phyloP scores from a whole-genome alignment of 306 rosid genomes.

The Trifolium dubium region DNA sequence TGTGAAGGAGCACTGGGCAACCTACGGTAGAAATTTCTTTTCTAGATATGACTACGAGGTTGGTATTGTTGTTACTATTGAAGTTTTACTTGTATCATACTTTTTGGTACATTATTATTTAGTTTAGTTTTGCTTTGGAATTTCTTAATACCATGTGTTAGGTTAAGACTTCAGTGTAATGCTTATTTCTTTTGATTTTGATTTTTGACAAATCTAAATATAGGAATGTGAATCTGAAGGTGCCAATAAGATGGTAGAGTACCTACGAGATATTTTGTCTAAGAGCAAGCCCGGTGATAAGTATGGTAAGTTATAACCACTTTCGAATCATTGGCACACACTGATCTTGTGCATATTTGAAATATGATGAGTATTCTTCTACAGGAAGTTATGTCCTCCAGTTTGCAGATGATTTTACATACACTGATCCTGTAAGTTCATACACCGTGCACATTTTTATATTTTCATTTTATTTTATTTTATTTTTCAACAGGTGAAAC shows the following conservation, averaged over 20 bases:
- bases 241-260: conserved; percentile 82
- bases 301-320: conserved; percentile 62
- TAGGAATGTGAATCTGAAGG: conserved; percentile 96
- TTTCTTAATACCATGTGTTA: neutral
- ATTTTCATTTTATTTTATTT: neutral
- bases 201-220: conserved; percentile 34
- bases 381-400: conserved; percentile 84
- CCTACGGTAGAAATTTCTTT: conserved; percentile 92
- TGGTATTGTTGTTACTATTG: conserved; percentile 32
- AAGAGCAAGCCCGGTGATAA: conserved; percentile 80
- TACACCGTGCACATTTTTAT: conserved; percentile 16
- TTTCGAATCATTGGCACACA: neutral
- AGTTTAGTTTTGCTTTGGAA: conserved; percentile 26
- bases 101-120: conserved; percentile 18
- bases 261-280: conserved; percentile 70
- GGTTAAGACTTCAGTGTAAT: conserved; percentile 19
- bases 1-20: conserved; percentile 87
- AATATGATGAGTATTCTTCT: conserved; percentile 33
- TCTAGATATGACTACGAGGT: conserved; percentile 97
- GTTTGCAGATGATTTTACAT: conserved; percentile 86
- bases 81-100: conserved; percentile 23
- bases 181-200: conserved; percentile 8
- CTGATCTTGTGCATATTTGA: neutral
- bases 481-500: conserved; percentile 20
- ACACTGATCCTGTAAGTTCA: conserved; percentile 86